These are phyloP conservation scores for Akebia trifoliata DNA, from an alignment of 164 flowering plant species.

Conservation along the genomic window DNA sequence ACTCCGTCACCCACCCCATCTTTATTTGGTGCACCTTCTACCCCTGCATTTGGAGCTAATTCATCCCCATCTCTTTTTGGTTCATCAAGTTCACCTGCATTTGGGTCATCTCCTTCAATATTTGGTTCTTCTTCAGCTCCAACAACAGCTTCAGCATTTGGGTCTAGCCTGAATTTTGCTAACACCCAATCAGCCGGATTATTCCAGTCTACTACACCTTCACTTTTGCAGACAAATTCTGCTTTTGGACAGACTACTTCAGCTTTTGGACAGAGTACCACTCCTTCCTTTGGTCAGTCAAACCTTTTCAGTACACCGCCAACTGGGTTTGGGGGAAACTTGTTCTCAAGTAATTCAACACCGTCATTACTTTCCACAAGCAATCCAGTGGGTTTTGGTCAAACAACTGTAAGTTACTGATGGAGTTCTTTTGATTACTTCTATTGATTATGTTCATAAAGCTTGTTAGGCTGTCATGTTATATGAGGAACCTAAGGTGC, in stretches of 20 bases:
- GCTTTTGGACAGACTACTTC: conserved; percentile 50
- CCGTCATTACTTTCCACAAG: conserved; percentile 40
- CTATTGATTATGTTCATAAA: background rate
- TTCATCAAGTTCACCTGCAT: conserved; percentile 39
- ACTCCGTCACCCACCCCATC: conserved; percentile 50
- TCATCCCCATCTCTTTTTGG: conserved; percentile 55
- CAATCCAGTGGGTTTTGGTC: conserved; percentile 43
- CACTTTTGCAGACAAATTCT: conserved; percentile 58
- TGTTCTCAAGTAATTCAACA: conserved; percentile 47
- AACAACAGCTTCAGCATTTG: conserved; percentile 48
- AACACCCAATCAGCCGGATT: conserved; percentile 68
- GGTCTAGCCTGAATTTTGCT: conserved; percentile 46
- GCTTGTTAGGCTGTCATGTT: background rate
- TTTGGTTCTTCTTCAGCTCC: conserved; percentile 57
- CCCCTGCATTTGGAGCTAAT: conserved; percentile 48
- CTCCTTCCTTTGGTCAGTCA: conserved; percentile 50
- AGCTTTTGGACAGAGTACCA: conserved; percentile 51
- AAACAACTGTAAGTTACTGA: conserved; percentile 57
- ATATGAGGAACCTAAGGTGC: background rate
- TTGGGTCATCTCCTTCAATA: conserved; percentile 49
- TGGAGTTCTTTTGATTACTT: conserved; percentile 3
- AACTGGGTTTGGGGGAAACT: conserved; percentile 48
- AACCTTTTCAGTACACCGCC: conserved; percentile 52
- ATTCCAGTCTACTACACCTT: conserved; percentile 58
- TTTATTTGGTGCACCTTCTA: conserved; percentile 41